Conservation (phyloP, 305 asterid species). For the Plantago coronopus region DNA sequence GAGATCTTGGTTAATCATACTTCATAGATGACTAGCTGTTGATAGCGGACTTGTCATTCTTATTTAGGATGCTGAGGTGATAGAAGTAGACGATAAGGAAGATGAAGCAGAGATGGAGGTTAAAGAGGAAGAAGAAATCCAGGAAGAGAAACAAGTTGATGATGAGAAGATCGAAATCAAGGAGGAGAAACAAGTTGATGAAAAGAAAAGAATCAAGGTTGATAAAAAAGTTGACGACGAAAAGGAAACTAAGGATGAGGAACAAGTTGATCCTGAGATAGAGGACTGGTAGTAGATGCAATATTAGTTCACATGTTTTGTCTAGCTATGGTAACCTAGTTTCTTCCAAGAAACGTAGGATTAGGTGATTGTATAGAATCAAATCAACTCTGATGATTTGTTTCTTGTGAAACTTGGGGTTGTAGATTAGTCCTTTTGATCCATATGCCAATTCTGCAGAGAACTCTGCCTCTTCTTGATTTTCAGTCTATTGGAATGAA, state of each 20-base stretch:
- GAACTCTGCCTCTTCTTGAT: background rate
- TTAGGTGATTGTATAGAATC: conserved; percentile 27
- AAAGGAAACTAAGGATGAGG: no score
- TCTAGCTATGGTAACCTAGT: conserved; percentile 3
- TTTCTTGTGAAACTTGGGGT: conserved; percentile 1
- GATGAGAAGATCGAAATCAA: background rate
- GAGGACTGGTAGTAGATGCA: no score
- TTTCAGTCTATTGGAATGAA: background rate
- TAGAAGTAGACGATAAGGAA: conserved; percentile 11
- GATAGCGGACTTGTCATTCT: background rate
- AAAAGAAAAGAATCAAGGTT: conserved; percentile 29
- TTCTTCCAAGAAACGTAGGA: background rate
- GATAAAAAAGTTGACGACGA: conserved; percentile 24
- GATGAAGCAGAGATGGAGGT: conserved; percentile 7
- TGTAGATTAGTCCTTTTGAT: background rate
- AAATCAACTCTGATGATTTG: background rate
- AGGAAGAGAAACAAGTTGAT: background rate
- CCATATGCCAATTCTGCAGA: background rate
- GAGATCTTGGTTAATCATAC: no score
- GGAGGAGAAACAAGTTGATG: conserved; percentile 24
- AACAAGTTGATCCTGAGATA: conserved; percentile 11
- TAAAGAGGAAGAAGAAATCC: background rate
- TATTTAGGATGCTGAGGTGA: conserved; percentile 25
- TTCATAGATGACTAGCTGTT: no score
- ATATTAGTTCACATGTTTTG: background rate